Conservation (phyloP, 148 eudicot genomes). For the Vaccinium macrocarpon region DNA sequence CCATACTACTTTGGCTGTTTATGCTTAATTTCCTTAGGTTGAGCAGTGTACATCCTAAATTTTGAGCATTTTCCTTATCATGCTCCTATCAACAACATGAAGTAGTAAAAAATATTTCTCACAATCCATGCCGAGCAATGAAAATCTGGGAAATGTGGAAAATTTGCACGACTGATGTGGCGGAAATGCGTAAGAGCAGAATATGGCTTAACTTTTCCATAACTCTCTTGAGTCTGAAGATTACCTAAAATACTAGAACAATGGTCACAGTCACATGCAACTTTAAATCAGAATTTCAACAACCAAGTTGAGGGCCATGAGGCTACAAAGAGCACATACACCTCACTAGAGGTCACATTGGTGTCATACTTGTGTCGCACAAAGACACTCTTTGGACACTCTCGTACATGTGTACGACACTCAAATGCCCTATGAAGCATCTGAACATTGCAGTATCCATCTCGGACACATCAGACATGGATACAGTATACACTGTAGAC, state of each 20-base stretch:
- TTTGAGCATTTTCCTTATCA: not conserved
- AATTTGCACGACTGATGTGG: not conserved
- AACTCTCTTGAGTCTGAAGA: not conserved
- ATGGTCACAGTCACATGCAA: not conserved
- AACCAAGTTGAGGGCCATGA: not conserved
- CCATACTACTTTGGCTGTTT: not conserved
- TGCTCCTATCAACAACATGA: not conserved
- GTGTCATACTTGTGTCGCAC: not conserved
- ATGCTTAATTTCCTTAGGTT: not conserved
- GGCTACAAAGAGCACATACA: not conserved
- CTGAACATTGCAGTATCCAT: not conserved
- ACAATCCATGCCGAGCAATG: not conserved
- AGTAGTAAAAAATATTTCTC: not conserved
- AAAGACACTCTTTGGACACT: not conserved
- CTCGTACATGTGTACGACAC: not conserved
- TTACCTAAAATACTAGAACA: not conserved
- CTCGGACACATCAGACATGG: not conserved
- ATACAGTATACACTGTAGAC: not conserved
- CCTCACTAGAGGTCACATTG: not conserved
- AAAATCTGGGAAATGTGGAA: not conserved
- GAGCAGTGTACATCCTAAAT: not conserved
- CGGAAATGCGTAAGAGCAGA: not conserved
- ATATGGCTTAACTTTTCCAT: not conserved
- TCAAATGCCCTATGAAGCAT: not conserved
- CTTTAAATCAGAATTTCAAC: not conserved